Percentiles rank a stretch among this genome's conserved stretches.
phyloP scores from a whole-genome alignment of 129 eudicot species.

The Pulicaria dysenterica region DNA sequence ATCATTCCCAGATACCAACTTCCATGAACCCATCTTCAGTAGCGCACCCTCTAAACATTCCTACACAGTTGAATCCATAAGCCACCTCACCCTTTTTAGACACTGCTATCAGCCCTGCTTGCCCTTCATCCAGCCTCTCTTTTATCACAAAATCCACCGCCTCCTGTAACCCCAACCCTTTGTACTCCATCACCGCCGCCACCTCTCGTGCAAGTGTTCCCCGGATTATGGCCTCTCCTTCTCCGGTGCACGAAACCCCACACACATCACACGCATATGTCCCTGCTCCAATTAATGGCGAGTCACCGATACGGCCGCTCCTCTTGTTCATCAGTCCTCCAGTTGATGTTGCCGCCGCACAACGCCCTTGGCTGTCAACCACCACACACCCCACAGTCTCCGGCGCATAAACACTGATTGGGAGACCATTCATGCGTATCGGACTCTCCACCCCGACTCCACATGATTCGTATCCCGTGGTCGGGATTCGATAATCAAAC shows the following conservation, averaged over 20 bases:
- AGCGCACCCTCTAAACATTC: conserved; percentile 93
- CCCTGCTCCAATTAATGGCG: conserved; percentile 83
- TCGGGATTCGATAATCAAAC: conserved; percentile 90
- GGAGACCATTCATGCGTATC: conserved; percentile 76
- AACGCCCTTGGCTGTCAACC: conserved; percentile 77
- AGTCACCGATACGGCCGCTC: conserved; percentile 83
- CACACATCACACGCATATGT: conserved; percentile 79
- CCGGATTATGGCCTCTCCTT: conserved; percentile 91
- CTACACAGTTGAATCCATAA: conserved; percentile 73
- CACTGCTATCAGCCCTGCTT: conserved; percentile 91
- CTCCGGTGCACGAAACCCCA: conserved; percentile 94
- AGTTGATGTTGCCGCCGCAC: conserved; percentile 96
- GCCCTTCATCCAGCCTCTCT: conserved; percentile 75
- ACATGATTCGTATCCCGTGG: conserved; percentile 53
- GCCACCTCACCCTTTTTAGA: conserved; percentile 83
- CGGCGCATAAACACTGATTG: conserved; percentile 72
- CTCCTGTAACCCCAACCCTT: conserved; percentile 71
- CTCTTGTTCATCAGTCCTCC: conserved; percentile 94
- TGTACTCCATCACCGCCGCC: conserved; percentile 97
- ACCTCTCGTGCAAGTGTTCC: conserved; percentile 89
- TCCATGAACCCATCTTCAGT: conserved; percentile 90
- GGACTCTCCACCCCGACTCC: conserved; percentile 56
- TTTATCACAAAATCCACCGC: conserved; percentile 87
- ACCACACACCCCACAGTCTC: conserved; percentile 96
- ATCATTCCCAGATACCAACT: conserved; percentile 84